Percentiles rank a stretch among this genome's conserved stretches.
These are phyloP conservation scores for Apiospora rasikravindrae DNA, from an alignment of 2,329 filamentous ascomycete species.

Conservation along the genomic window DNA sequence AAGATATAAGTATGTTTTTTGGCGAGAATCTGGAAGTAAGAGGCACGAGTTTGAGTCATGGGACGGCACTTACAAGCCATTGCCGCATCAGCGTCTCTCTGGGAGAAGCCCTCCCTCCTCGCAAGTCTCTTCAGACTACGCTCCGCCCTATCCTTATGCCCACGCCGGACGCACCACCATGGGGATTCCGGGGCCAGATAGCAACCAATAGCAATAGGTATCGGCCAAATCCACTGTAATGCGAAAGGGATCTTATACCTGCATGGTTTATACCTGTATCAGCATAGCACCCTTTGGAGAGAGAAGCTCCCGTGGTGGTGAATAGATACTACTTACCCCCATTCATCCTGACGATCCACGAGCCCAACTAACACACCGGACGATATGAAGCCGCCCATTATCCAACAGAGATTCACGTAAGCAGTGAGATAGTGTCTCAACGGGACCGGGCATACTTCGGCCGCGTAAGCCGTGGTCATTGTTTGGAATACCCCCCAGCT, in stretches of 20 bases:
- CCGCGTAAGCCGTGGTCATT: constrained; percentile 44
- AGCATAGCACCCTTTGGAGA: neutral
- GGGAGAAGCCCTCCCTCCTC: constrained; percentile 32
- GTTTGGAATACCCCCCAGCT: constrained; percentile 41
- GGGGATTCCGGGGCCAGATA: constrained; percentile 23
- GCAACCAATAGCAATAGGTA: constrained; percentile 25
- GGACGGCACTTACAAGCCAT: constrained; percentile 9
- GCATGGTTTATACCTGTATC: neutral
- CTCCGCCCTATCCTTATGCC: constrained; percentile 36
- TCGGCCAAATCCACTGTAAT: constrained; percentile 46
- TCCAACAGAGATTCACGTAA: constrained; percentile 47
- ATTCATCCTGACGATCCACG: constrained; percentile 36
- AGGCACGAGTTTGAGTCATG: constrained; percentile 38
- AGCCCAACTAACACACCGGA: constrained; percentile 42
- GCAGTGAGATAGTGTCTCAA: constrained; percentile 44
- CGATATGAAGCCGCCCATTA: constrained; percentile 46
- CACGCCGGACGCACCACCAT: constrained; percentile 22
- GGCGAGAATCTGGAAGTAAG: constrained; percentile 26
- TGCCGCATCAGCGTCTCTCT: constrained; percentile 27
- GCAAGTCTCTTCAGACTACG: constrained; percentile 31
- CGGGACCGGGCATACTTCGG: constrained; percentile 43
- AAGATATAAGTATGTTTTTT: neutral
- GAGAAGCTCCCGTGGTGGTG: no score
- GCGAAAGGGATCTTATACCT: constrained; percentile 44
- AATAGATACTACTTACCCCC: constrained; percentile 33